Evolutionary conservation across 2,329 filamentous ascomycete species (phyloP).

Genomic region (Grosmannia penicillata): DNA sequence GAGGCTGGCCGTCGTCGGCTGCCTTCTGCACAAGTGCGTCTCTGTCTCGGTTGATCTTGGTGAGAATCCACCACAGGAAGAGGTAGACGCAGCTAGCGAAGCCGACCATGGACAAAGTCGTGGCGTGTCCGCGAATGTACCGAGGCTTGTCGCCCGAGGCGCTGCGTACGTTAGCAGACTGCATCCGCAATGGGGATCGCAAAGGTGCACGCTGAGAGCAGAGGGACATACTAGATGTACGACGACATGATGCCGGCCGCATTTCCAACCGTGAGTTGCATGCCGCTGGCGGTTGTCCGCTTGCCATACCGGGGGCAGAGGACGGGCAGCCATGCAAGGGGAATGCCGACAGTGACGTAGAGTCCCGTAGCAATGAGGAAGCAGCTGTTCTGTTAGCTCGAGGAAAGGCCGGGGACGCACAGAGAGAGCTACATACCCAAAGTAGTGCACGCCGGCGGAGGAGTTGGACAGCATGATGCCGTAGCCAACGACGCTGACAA

Average conservation of each 20-base stretch:
- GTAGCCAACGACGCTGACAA: conserved; percentile 53
- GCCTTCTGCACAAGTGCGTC: conserved; percentile 22
- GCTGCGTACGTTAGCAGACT: conserved; percentile 20
- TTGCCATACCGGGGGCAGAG: conserved; percentile 67
- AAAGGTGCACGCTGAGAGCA: no score
- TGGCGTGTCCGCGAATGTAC: conserved; percentile 47
- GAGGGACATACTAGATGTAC: conserved; percentile 37
- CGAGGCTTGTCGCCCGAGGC: conserved; percentile 33
- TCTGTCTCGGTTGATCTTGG: conserved; percentile 29
- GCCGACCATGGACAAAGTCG: conserved; percentile 42
- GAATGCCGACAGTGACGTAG: conserved; percentile 44
- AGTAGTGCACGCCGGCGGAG: conserved; percentile 51
- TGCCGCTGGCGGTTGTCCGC: conserved; percentile 25
- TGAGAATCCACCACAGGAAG: conserved; percentile 39
- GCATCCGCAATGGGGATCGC: neutral
- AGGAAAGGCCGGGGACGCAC: neutral
- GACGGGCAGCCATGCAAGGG: conserved; percentile 43
- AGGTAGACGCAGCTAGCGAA: conserved; percentile 37
- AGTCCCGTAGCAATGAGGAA: conserved; percentile 62
- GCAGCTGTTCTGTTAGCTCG: conserved; percentile 25
- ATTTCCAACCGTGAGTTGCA: conserved; percentile 9
- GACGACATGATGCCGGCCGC: conserved; percentile 37
- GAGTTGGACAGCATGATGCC: conserved; percentile 48
- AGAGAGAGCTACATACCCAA: conserved; percentile 24
- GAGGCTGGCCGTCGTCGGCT: conserved; percentile 23